Conservation (phyloP, 2,329 filamentous ascomycete genomes). For the Colletotrichum sp. region DNA sequence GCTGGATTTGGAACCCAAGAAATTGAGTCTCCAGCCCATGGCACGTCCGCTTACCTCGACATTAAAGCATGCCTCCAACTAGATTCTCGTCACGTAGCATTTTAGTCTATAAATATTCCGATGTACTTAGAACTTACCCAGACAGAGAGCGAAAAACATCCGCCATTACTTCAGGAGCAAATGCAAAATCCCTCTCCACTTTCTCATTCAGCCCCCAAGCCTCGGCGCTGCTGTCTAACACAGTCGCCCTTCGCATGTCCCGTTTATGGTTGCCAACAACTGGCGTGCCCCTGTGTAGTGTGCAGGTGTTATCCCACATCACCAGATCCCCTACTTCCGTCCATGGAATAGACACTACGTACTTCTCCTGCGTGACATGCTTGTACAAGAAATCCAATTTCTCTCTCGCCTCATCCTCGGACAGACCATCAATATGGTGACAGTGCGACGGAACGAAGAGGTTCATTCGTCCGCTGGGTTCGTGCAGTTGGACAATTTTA, state of each 20-base stretch:
- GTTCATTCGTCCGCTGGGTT: constrained; percentile 54
- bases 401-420: constrained; percentile 36
- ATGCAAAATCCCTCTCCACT: constrained; percentile 7
- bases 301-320: constrained; percentile 64
- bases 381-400: constrained; percentile 46
- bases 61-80: not conserved
- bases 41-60: not conserved
- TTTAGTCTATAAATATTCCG: not conserved
- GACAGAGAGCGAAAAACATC: not conserved
- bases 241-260: constrained; percentile 62
- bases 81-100: not conserved
- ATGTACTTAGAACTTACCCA: not conserved
- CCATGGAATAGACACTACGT: constrained; percentile 53
- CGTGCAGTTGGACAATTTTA: constrained; percentile 55
- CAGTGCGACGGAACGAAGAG: constrained; percentile 59
- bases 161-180: not conserved
- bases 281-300: constrained; percentile 56
- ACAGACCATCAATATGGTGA: constrained; percentile 55
- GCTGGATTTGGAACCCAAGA: not conserved
- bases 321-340: constrained; percentile 53
- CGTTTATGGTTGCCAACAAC: constrained; percentile 53
- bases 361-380: constrained; percentile 53
- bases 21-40: not conserved
- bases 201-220: constrained; percentile 43
- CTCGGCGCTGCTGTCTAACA: constrained; percentile 48